phyloP scores from a whole-genome alignment of 2,329 filamentous ascomycete genomes.

The Parascedosporium putredinis region DNA sequence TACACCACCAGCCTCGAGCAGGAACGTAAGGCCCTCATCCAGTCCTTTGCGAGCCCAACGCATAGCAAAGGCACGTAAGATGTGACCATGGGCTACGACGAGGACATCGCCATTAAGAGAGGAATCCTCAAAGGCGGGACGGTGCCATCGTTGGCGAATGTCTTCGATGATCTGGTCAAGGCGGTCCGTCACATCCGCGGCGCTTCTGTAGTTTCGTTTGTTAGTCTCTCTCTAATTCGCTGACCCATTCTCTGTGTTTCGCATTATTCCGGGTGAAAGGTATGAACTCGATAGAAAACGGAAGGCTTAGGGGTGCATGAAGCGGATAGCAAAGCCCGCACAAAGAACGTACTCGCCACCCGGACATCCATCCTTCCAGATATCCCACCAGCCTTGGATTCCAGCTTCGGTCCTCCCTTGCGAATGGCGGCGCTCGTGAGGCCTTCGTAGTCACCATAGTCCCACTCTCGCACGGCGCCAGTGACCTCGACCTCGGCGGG shows the following conservation, averaged over 20 bases:
- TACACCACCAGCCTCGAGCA: conserved; percentile 83
- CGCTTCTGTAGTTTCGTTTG: no score
- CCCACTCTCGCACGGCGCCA: conserved; percentile 71
- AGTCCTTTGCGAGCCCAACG: conserved; percentile 70
- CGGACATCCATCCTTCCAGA: conserved; percentile 81
- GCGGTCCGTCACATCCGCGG: conserved; percentile 60
- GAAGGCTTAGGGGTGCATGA: no score
- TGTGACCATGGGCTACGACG: conserved; percentile 83
- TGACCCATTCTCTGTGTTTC: not conserved
- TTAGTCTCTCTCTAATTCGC: not conserved
- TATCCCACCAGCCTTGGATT: conserved; percentile 58
- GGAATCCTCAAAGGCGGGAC: conserved; percentile 43
- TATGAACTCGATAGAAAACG: not conserved
- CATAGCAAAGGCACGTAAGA: conserved; percentile 78
- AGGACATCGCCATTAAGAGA: conserved; percentile 26
- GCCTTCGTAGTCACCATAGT: conserved; percentile 81
- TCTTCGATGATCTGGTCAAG: conserved; percentile 68
- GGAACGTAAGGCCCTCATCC: conserved; percentile 63
- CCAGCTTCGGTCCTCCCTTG: conserved; percentile 46
- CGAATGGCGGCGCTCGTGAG: conserved; percentile 63
- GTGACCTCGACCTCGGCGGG: conserved; percentile 55
- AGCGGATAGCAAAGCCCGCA: no score
- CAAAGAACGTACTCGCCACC: conserved; percentile 71
- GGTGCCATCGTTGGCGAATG: conserved; percentile 58
- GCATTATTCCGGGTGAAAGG: not conserved